Evolutionary conservation across 305 asterid species (phyloP).

Genomic region (Stenogyne calaminthoides): DNA sequence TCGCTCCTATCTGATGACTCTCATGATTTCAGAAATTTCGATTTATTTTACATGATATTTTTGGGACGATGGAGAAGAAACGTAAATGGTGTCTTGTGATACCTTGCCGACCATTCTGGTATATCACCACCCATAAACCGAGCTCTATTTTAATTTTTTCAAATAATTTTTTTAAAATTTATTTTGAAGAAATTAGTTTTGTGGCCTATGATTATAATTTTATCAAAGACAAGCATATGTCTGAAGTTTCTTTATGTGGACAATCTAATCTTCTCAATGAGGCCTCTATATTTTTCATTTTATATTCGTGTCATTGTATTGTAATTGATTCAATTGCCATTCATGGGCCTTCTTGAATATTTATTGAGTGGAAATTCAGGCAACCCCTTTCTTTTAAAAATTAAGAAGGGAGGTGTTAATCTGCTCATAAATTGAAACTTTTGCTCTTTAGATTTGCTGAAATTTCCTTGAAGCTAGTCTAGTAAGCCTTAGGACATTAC

Average conservation of each 20-base stretch:
- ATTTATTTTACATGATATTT: no score
- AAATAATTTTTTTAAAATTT: background rate
- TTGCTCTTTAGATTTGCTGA: conserved; percentile 59
- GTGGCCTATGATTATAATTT: conserved; percentile 38
- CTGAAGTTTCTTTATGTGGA: conserved; percentile 38
- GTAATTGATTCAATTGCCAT: no score
- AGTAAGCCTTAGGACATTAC: conserved; percentile 41
- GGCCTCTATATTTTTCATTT: conserved; percentile 3
- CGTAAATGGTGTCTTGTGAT: conserved; percentile 53
- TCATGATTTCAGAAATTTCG: background rate
- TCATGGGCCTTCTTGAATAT: background rate
- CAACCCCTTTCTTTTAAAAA: conserved; percentile 29
- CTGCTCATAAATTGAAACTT: conserved; percentile 40
- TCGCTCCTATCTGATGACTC: conserved; percentile 88
- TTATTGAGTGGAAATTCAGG: conserved; percentile 51
- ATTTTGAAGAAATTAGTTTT: no score
- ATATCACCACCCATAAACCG: conserved; percentile 89
- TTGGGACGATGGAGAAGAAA: conserved; percentile 33
- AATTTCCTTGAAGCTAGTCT: conserved; percentile 44
- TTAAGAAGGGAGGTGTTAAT: conserved; percentile 40
- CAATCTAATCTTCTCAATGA: conserved; percentile 39
- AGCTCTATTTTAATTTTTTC: conserved; percentile 33
- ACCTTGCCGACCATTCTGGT: conserved; percentile 88
- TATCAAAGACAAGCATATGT: conserved; percentile 45
- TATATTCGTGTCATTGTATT: no score